Evolutionary conservation across 208 protist species (phyloP).

Genomic region (Ichthyophonus hoferi): DNA sequence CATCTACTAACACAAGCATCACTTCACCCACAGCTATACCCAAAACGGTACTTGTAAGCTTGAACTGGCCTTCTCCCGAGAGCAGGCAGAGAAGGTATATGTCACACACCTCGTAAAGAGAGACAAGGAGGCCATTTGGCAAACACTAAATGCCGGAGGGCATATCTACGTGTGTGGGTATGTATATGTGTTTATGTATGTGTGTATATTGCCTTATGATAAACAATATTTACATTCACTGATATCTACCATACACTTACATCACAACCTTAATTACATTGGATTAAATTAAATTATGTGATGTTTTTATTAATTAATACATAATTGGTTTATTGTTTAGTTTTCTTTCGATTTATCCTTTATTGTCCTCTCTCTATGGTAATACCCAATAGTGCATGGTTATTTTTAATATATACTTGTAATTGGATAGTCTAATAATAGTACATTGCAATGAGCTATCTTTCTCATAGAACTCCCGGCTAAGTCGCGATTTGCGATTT

Average conservation of each 20-base stretch:
- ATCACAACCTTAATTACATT: background rate
- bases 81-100: constrained; percentile 46
- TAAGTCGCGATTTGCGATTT: too few species aligned
- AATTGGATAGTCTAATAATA: background rate
- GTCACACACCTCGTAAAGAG: constrained; percentile 63
- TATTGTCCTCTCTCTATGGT: background rate
- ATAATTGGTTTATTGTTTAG: background rate
- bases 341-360: background rate
- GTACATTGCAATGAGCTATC: background rate
- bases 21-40: too few species aligned
- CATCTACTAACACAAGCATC: too few species aligned
- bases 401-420: background rate
- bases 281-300: background rate
- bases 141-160: constrained; percentile 38
- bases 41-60: too few species aligned
- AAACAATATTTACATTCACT: too few species aligned
- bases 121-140: constrained; percentile 4
- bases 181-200: too few species aligned
- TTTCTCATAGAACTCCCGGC: background rate
- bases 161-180: constrained; percentile 75
- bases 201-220: too few species aligned
- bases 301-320: background rate
- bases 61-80: constrained; percentile 27
- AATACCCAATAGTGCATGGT: background rate
- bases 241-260: background rate